These are phyloP conservation scores for Globisporangium canariense DNA, from an alignment of 352 stramenopile species.

Conservation along the genomic window DNA sequence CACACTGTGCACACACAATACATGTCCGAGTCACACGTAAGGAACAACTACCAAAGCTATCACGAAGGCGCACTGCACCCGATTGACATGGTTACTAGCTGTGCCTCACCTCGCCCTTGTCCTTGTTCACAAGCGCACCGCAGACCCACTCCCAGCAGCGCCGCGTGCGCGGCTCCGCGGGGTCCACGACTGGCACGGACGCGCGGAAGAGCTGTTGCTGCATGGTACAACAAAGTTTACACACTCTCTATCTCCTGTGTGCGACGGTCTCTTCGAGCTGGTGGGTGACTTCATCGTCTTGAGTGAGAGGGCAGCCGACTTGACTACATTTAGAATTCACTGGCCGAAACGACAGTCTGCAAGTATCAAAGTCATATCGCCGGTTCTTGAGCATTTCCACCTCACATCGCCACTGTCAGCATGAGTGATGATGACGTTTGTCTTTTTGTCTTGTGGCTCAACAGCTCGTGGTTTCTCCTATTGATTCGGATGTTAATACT, in stretches of 20 bases:
- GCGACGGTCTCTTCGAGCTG: not conserved
- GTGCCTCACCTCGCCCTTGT: constrained; percentile 38
- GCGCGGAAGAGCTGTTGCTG: constrained; percentile 50
- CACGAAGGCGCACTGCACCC: not conserved
- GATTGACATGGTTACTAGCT: not conserved
- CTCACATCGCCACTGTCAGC: not conserved
- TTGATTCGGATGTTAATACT: constrained; percentile 6
- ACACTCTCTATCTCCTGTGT: not conserved
- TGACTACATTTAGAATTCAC: not conserved
- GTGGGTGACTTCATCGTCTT: not conserved
- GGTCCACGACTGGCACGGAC: constrained; percentile 49
- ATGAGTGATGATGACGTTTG: not conserved
- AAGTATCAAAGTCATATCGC: not conserved
- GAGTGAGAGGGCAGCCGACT: not conserved
- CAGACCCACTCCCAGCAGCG: constrained; percentile 72
- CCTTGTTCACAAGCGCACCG: constrained; percentile 53
- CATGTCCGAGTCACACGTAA: not conserved
- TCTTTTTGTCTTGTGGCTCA: not conserved
- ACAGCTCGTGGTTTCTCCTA: not conserved
- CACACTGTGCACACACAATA: constrained; percentile 23
- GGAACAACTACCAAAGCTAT: not conserved
- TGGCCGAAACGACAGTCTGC: not conserved
- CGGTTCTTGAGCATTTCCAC: not conserved
- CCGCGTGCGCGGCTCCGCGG: constrained; percentile 41
- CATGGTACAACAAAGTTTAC: not conserved